Evolutionary conservation across 2,329 filamentous ascomycete genomes (phyloP).

Genomic region (Fusarium humuli): DNA sequence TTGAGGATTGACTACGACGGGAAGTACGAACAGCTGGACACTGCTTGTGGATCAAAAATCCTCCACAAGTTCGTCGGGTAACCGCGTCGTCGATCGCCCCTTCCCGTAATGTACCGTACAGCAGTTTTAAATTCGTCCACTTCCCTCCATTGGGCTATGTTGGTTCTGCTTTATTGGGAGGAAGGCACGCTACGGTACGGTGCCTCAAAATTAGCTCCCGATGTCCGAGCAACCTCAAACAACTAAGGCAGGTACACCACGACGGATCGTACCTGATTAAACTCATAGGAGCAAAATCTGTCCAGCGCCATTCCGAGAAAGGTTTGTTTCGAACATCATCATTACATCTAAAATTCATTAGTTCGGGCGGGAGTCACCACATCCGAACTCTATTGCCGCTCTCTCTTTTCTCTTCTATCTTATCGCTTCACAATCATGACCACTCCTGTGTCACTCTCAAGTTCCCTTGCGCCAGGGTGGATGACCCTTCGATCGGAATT

Average conservation of each 20-base stretch:
- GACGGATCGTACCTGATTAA: constrained; percentile 8
- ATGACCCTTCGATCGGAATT: constrained; percentile 3
- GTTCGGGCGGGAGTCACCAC: background rate
- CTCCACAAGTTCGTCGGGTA: constrained; percentile 41
- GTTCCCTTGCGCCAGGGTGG: constrained; percentile 8
- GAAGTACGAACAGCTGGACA: background rate
- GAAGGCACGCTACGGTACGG: constrained; percentile 11
- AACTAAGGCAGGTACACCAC: constrained; percentile 32
- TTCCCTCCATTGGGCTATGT: background rate
- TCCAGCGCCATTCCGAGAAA: constrained; percentile 8
- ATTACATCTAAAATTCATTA: constrained; percentile 1
- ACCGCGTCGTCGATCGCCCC: constrained; percentile 33
- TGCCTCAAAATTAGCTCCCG: constrained; percentile 28
- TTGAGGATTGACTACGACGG: background rate
- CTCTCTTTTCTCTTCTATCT: background rate
- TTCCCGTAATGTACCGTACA: constrained; percentile 7
- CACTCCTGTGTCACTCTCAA: background rate
- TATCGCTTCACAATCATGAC: background rate
- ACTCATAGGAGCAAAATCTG: constrained; percentile 7
- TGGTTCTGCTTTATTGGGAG: background rate
- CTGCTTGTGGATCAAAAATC: constrained; percentile 3
- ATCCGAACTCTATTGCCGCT: background rate
- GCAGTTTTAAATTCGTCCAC: constrained; percentile 1
- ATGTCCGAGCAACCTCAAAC: constrained; percentile 31
- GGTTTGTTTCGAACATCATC: constrained; percentile 28